Evolutionary conservation across 139 green algal genomes (phyloP), one percentile per base, ranked within the genome.

Genomic region (Chlamydomonas incerta): DNA sequence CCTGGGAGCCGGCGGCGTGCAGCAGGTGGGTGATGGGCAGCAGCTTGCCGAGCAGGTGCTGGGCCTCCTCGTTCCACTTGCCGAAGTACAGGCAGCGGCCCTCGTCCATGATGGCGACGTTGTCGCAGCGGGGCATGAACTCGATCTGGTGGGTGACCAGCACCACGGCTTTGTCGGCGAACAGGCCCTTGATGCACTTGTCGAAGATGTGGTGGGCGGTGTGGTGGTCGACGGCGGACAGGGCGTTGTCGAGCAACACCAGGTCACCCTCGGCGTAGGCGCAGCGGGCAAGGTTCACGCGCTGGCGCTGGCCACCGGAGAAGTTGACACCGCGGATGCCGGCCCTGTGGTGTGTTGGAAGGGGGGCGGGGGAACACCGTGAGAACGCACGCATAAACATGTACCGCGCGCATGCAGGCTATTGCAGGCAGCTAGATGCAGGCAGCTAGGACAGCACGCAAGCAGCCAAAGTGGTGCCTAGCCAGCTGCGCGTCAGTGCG

Each of bases 31-130:
- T 75, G 71, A 85, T 80, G 66, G 89, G 89, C 75, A 92, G 89
- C 26, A 90, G 83, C 62, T 63, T 60, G 72, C 46, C 72, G 26
- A 93, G 90, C 70, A 92, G 77, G 65, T 90, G 28, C 65, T 87
- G 85, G 23, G 90, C 90, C 15, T 71, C 77, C 8, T 52, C 33
- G 70, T 88, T 91, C 87, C 87, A 95, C 84, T 88, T 90, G 47
- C 92, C 92, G 74, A 95, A 95, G 88, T 95, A 95, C 62, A 88
- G 74, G 71, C 87, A 82, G 66, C 87, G 83, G 82, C 90, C 90
- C 31, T 86, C 70, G 58, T 93, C 87, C 85, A 93, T 90, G 85
- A 93, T 91, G 77, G 69, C 75, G 6, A 93, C 90, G 84, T 87
- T 84, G 84, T 91, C 73, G 69, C 88, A 91, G 28, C 73, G 52